A percentile compares a stretch with the other conserved stretches of the same genome.
These are phyloP conservation scores for Malus hybrid DNA, from an alignment of 331 rosid species.

Conservation along the genomic window DNA sequence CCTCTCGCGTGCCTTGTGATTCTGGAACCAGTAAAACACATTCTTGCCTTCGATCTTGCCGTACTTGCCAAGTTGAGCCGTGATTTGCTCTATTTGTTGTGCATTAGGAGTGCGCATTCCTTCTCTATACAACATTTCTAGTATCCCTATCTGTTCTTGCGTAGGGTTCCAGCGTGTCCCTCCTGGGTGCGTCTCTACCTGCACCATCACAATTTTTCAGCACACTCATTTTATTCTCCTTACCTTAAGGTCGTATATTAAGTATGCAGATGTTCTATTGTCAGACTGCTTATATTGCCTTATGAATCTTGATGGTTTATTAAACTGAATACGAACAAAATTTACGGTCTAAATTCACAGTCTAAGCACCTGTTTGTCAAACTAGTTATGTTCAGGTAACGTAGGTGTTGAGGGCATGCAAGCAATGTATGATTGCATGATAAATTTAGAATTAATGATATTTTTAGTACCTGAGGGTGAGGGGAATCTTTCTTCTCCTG, in stretches of 20 bases:
- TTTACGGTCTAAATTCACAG: background rate
- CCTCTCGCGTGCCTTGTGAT: slow-evolving; percentile 90
- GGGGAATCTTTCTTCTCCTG: slow-evolving; percentile 40
- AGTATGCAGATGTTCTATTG: background rate
- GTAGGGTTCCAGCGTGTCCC: slow-evolving; percentile 98
- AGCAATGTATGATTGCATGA: background rate
- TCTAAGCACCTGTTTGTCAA: background rate
- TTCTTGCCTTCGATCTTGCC: slow-evolving; percentile 96
- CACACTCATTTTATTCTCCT: background rate
- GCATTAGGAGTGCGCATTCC: slow-evolving; percentile 96
- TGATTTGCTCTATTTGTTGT: slow-evolving; percentile 83
- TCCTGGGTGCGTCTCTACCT: slow-evolving; percentile 81
- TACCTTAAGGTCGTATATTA: background rate
- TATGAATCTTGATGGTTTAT: too few species aligned
- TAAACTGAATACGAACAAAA: background rate
- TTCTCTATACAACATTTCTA: slow-evolving; percentile 72
- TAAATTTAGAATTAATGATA: background rate
- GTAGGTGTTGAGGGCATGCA: background rate
- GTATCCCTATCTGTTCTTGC: slow-evolving; percentile 86
- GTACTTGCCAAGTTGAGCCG: slow-evolving; percentile 67
- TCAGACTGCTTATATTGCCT: too few species aligned
- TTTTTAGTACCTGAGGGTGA: slow-evolving; percentile 15
- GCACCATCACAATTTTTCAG: background rate
- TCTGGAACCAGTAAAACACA: slow-evolving; percentile 95
- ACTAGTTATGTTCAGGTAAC: background rate